A percentile compares a stretch with the other conserved stretches of the same genome.
These are phyloP conservation scores for Pythium myriotylum DNA, from an alignment of 352 stramenopile genomes.

Conservation along the genomic window DNA sequence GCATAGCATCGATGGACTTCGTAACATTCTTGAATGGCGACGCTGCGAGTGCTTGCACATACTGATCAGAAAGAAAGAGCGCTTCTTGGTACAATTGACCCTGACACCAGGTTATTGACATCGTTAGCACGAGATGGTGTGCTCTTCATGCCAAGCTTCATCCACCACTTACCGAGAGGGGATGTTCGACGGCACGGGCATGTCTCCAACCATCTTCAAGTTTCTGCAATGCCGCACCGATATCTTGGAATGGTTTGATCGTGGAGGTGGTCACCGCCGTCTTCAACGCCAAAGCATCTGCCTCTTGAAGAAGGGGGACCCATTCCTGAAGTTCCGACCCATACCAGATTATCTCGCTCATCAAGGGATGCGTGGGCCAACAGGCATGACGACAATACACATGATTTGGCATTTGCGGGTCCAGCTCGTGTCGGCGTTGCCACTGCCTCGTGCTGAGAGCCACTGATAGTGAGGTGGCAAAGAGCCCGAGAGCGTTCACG, in stretches of 20 bases:
- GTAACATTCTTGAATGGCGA: constrained; percentile 39
- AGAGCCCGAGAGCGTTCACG: constrained; percentile 42
- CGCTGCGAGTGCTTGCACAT: constrained; percentile 49
- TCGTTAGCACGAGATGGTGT: too few species aligned
- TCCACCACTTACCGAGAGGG: constrained; percentile 7
- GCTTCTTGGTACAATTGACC: constrained; percentile 11
- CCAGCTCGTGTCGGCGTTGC: background rate
- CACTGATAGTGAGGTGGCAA: constrained; percentile 26
- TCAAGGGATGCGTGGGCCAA: constrained; percentile 22
- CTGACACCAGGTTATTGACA: too few species aligned
- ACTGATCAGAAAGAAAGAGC: constrained; percentile 40
- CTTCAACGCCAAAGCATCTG: background rate
- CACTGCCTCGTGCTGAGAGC: constrained; percentile 15
- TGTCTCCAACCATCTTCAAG: constrained; percentile 6
- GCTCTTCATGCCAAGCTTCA: background rate
- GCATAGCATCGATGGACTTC: constrained; percentile 18
- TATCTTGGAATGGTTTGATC: constrained; percentile 16
- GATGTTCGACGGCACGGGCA: constrained; percentile 7
- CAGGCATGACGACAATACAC: constrained; percentile 1
- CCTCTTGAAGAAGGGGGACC: background rate
- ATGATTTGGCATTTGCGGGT: background rate
- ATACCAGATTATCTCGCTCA: constrained; percentile 8
- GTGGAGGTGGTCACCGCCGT: background rate
- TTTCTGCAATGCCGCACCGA: background rate
- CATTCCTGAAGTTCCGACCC: constrained; percentile 2